These are phyloP conservation scores for Arabidopsis hybrid DNA, from an alignment of 441 rosid species.

Conservation along the genomic window DNA sequence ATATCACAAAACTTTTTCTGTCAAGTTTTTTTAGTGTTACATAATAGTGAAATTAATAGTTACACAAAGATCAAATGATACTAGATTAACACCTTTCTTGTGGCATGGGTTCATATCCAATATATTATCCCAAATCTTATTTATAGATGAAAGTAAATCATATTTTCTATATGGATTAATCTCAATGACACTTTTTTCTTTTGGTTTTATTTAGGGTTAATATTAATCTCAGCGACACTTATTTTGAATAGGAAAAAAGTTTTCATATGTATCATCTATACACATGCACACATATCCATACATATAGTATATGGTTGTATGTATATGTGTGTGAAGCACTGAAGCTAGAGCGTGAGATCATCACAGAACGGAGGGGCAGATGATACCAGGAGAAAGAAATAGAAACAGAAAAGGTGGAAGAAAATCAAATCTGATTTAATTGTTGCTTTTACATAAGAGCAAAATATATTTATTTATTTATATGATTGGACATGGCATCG, in stretches of 20 bases:
- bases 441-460: conserved; percentile 21
- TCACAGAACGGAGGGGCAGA: conserved; percentile 30
- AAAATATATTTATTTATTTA: neutral
- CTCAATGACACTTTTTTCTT: neutral
- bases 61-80: conserved; percentile 4
- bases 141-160: neutral
- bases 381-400: conserved; percentile 22
- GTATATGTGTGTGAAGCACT: conserved; percentile 18
- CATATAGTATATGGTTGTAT: neutral
- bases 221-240: neutral
- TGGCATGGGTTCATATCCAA: conserved; percentile 17
- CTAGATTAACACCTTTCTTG: neutral
- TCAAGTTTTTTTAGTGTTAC: neutral
- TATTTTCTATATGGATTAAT: neutral
- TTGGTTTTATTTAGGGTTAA: neutral
- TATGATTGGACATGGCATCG: conserved; percentile 45
- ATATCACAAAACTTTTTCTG: neutral
- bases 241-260: neutral
- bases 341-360: conserved; percentile 42
- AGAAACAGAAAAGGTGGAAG: neutral
- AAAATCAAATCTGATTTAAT: conserved; percentile 25
- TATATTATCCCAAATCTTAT: neutral
- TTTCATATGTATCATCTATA: neutral
- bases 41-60: neutral
- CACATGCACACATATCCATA: neutral